A percentile compares a stretch with the other conserved stretches of the same genome.
Evolutionary conservation across 768 basidiomycete species (phyloP).

Genomic region (Coprinopsis sp.): DNA sequence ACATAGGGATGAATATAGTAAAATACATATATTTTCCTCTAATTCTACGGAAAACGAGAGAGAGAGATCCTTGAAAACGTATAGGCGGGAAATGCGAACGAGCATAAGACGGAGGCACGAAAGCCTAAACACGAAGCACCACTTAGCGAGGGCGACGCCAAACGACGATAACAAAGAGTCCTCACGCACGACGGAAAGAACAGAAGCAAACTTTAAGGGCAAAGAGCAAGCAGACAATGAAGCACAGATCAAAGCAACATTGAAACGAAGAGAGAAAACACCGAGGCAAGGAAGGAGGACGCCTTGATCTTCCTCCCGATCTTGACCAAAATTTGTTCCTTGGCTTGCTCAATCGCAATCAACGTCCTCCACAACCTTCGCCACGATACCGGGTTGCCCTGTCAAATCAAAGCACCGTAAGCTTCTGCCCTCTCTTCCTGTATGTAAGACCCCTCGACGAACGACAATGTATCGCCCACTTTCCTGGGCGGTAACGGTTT

Average conservation of each 20-base stretch:
- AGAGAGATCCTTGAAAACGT: not conserved
- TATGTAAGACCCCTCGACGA: too few species aligned
- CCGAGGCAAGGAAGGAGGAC: not conserved
- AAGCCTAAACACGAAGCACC: too few species aligned
- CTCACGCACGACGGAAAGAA: too few species aligned
- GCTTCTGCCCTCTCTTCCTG: not conserved
- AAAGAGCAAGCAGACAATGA: too few species aligned
- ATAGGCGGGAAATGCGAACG: not conserved
- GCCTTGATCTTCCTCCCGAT: not conserved
- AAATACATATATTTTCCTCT: not conserved
- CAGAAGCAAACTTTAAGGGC: too few species aligned
- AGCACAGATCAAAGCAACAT: too few species aligned
- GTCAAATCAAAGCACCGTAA: not conserved
- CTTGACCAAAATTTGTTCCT: slow-evolving; percentile 18
- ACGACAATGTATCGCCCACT: too few species aligned
- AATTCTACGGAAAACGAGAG: not conserved
- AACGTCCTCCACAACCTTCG: slow-evolving; percentile 14
- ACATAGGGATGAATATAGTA: not conserved
- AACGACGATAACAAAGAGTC: too few species aligned
- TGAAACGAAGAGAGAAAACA: not conserved
- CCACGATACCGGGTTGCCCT: slow-evolving; percentile 19
- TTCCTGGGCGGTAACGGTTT: slow-evolving; percentile 50
- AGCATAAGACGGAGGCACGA: not conserved
- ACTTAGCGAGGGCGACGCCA: too few species aligned
- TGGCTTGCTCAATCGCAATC: slow-evolving; percentile 9